A percentile compares a stretch with the other conserved stretches of the same genome.
phyloP scores from a whole-genome alignment of 768 basidiomycete genomes.

The Amylocystis lapponica region DNA sequence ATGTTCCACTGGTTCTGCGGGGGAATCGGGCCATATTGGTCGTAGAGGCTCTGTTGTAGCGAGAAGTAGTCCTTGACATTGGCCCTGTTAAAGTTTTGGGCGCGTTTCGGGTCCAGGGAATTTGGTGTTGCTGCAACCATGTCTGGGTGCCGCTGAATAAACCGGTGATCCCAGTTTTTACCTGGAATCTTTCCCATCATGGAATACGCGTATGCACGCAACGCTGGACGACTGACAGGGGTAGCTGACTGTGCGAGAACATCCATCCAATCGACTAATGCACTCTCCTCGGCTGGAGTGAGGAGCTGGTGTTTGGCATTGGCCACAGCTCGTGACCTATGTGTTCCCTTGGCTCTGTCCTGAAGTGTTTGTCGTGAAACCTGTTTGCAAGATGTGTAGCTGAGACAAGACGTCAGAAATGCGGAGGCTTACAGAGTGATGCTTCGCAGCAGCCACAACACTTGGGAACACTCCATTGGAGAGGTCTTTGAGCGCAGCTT shows the following conservation, averaged over 20 bases:
- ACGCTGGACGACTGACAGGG: conserved; percentile 10
- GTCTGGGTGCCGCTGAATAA: conserved; percentile 16
- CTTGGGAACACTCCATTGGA: too few relatives aligned
- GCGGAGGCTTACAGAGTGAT: too few relatives aligned
- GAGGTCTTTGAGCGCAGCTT: too few relatives aligned
- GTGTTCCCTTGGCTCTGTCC: background rate
- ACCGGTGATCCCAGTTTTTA: conserved; percentile 15
- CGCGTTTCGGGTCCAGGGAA: conserved; percentile 30
- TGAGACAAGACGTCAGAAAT: too few relatives aligned
- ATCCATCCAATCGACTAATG: conserved; percentile 16
- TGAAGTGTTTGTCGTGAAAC: background rate
- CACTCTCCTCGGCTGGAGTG: conserved; percentile 10
- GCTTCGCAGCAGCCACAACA: too few relatives aligned
- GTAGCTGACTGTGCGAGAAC: conserved; percentile 6
- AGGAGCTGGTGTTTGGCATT: conserved; percentile 21
- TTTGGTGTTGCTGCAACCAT: conserved; percentile 20
- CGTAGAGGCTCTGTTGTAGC: conserved; percentile 1
- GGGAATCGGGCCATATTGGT: conserved; percentile 6
- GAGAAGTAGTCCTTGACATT: conserved; percentile 10
- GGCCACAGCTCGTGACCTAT: background rate
- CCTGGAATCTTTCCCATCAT: background rate
- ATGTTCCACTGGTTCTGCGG: conserved; percentile 9
- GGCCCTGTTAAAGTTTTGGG: conserved; percentile 27
- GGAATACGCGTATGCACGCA: conserved; percentile 9
- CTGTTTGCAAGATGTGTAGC: too few relatives aligned